Conservation (phyloP, 495 filamentous ascomycete genomes). For the Penicillium diatomitis region DNA sequence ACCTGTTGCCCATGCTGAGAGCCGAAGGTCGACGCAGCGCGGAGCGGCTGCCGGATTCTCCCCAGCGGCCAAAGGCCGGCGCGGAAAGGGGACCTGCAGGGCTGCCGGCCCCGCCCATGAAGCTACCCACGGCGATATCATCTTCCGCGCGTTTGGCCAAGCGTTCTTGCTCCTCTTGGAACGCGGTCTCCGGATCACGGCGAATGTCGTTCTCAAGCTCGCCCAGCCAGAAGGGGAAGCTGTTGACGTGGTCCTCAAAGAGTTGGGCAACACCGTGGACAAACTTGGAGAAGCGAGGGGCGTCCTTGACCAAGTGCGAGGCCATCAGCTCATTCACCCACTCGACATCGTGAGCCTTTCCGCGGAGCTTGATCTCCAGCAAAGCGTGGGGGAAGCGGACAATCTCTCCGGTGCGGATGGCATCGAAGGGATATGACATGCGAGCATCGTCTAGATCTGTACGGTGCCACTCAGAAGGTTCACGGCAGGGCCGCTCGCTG, state of each 20-base stretch:
- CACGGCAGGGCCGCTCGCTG: conserved; percentile 71
- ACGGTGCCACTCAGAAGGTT: conserved; percentile 84
- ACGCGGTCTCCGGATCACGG: conserved; percentile 82
- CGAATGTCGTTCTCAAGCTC: conserved; percentile 88
- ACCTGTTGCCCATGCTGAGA: conserved; percentile 5
- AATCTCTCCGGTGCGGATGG: conserved; percentile 83
- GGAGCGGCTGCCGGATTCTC: conserved; percentile 16
- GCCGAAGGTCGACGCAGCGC: conserved; percentile 17
- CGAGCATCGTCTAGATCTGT: conserved; percentile 72
- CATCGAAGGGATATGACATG: conserved; percentile 78
- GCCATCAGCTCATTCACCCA: conserved; percentile 88
- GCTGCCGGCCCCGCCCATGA: conserved; percentile 47
- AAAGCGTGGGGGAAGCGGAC: conserved; percentile 85
- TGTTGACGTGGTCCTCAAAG: conserved; percentile 95
- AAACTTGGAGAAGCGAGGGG: conserved; percentile 91
- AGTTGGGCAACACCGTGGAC: conserved; percentile 84
- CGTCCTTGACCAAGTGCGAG: conserved; percentile 83
- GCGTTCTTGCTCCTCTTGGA: conserved; percentile 81
- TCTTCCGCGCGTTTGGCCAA: conserved; percentile 73
- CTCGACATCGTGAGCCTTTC: conserved; percentile 61
- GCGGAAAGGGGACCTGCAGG: conserved; percentile 41
- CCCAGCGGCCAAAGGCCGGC: conserved; percentile 42
- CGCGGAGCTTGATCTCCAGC: conserved; percentile 85
- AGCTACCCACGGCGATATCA: conserved; percentile 79
- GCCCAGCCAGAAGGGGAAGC: conserved; percentile 88